Evolutionary conservation across 306 rosid genomes (phyloP), one percentile per base, ranked within the genome.

Genomic region (Pyrus pyrifolia): DNA sequence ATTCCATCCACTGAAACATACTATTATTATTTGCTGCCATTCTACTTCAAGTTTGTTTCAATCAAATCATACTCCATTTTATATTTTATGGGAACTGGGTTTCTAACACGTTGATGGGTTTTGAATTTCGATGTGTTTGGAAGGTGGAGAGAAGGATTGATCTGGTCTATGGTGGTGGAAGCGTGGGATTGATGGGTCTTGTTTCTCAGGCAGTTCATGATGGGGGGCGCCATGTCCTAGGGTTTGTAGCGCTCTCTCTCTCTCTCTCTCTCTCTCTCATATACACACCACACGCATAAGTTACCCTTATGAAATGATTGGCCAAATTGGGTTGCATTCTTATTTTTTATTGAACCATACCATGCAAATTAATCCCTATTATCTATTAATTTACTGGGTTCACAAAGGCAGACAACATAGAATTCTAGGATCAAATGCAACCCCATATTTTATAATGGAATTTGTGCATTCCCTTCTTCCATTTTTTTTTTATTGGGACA

Each of bases 141-240:
- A 79, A 96, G 99, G 99, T 96, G 86, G 96, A 93, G 69, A 88
- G 90, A 85, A 93, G 93, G 83, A 96, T 96, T 88, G 96, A 96
- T 91, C 84, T 96, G 83, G 99, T 96, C 61, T 96, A 96, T 78
- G 99, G 99, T 76, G 99, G 99, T 80, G 99, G 99, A 77, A 96
- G 99, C 89, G 93, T 96, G 93, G 99, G 99, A 53, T 62, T 93
- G 85, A 93, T 93, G 99, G 99, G 99, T 77, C 96, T 96, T 29
- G 94, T 96, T 91, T 96, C 99, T 83, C 98, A 91, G 93, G 99
- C 98, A 38, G 99, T 93, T 86, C 99, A 93, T 96, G 99, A 96
- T 96, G 99, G 99, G 73, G 99, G 99, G 75, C 99, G 98, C 71
- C 98, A 96, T 93, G 99, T 96, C 84, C 87, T 96, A 78, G 98